A percentile compares a stretch with the other conserved stretches of the same genome.
Conservation (phyloP, 768 basidiomycete species). For the Hydnomerulius pinastri region DNA sequence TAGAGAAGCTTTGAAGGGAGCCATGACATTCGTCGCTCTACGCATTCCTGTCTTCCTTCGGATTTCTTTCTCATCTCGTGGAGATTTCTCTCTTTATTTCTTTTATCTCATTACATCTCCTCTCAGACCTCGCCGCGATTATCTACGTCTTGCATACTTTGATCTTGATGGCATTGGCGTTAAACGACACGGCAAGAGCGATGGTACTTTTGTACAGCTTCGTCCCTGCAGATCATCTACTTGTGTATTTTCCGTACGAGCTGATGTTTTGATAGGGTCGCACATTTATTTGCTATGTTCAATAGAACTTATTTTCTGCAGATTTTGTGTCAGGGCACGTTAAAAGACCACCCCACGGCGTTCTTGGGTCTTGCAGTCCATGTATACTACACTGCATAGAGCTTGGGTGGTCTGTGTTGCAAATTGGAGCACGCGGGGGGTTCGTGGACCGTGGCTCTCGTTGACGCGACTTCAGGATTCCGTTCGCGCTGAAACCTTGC, state of each 20-base stretch:
- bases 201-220: constrained; percentile 23
- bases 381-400: too few species aligned
- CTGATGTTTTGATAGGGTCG: constrained; percentile 33
- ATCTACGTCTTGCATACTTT: constrained; percentile 59
- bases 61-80: not conserved
- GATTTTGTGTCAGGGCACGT: too few species aligned
- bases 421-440: too few species aligned
- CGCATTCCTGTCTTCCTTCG: not conserved
- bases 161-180: constrained; percentile 51
- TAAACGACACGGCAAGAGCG: constrained; percentile 69
- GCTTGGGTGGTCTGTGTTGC: too few species aligned
- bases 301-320: not conserved
- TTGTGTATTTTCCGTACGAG: constrained; percentile 49
- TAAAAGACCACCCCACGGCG: too few species aligned
- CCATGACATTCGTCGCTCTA: too few species aligned
- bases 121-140: constrained; percentile 57
- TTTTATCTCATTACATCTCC: too few species aligned
- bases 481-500: too few species aligned
- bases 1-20: too few species aligned
- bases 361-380: too few species aligned
- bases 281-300: constrained; percentile 11
- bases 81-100: not conserved
- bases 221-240: constrained; percentile 61
- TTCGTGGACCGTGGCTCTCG: too few species aligned
- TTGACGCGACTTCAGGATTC: too few species aligned